These are phyloP conservation scores for Posidonia oceanica DNA, from an alignment of 116 monocot genomes.

Conservation along the genomic window DNA sequence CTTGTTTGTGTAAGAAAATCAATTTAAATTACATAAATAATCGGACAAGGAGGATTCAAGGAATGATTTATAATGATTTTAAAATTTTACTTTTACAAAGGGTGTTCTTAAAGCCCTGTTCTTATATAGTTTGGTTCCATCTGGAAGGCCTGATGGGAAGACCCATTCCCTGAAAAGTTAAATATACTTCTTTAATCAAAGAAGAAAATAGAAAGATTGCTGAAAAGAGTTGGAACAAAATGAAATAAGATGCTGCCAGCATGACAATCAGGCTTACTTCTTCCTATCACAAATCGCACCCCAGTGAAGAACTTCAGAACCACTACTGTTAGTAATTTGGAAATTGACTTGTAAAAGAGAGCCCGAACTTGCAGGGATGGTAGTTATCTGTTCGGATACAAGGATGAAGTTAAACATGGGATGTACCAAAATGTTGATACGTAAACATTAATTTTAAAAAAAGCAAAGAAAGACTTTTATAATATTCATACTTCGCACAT, in stretches of 20 bases:
- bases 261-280: constrained; percentile 27
- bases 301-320: constrained; percentile 77
- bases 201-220: not conserved
- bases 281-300: constrained; percentile 40
- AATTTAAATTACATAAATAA: not conserved
- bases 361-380: constrained; percentile 15
- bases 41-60: not conserved
- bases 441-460: not conserved
- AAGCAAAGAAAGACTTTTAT: not conserved
- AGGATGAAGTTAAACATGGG: not conserved
- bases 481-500: not conserved
- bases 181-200: too few species aligned
- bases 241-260: not conserved
- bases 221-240: not conserved
- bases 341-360: constrained; percentile 41
- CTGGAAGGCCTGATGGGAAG: constrained; percentile 56
- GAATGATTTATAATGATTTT: not conserved
- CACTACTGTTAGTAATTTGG: constrained; percentile 38
- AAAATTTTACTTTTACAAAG: constrained; percentile 45
- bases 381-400: constrained; percentile 31
- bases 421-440: too few species aligned
- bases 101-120: constrained; percentile 77
- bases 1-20: not conserved
- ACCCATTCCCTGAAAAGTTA: constrained; percentile 41
- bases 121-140: constrained; percentile 73